A percentile compares a stretch with the other conserved stretches of the same genome.
phyloP scores from a whole-genome alignment of 2,329 filamentous ascomycete genomes.

The Clarireedia sp. region DNA sequence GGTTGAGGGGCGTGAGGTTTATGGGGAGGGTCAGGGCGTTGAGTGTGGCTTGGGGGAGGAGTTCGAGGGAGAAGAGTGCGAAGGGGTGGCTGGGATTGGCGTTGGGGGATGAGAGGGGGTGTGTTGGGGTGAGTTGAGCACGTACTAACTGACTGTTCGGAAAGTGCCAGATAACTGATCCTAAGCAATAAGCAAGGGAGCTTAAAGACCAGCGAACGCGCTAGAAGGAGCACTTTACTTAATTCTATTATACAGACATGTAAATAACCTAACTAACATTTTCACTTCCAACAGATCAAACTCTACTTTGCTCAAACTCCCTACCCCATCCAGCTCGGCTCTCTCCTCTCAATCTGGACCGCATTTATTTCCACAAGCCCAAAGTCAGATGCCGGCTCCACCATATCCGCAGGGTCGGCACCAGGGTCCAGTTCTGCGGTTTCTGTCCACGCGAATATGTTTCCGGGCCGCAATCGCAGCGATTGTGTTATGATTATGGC shows the following conservation, averaged over 20 bases:
- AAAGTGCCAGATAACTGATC: no score
- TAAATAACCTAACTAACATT: background rate
- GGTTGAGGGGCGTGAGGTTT: conserved; percentile 43
- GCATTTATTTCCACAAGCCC: conserved; percentile 42
- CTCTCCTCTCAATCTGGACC: conserved; percentile 49
- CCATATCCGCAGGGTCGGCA: conserved; percentile 4
- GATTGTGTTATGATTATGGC: conserved; percentile 47
- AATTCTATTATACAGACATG: no score
- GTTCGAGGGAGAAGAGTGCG: conserved; percentile 37
- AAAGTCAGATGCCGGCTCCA: conserved; percentile 35
- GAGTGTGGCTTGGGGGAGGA: conserved; percentile 35
- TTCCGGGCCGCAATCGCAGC: conserved; percentile 46
- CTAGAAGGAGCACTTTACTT: no score
- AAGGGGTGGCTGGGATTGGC: conserved; percentile 45
- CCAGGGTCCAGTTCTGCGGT: conserved; percentile 21
- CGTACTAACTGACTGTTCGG: no score
- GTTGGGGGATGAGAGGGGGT: conserved; percentile 46
- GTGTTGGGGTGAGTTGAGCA: background rate
- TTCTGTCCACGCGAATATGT: conserved; percentile 45
- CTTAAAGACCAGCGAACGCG: no score
- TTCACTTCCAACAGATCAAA: conserved; percentile 33
- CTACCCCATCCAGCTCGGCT: conserved; percentile 42
- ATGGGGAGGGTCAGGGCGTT: conserved; percentile 50
- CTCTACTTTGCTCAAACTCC: conserved; percentile 40
- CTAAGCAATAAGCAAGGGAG: no score